phyloP scores from a whole-genome alignment of 257 asterid species.

The Lantana camara region DNA sequence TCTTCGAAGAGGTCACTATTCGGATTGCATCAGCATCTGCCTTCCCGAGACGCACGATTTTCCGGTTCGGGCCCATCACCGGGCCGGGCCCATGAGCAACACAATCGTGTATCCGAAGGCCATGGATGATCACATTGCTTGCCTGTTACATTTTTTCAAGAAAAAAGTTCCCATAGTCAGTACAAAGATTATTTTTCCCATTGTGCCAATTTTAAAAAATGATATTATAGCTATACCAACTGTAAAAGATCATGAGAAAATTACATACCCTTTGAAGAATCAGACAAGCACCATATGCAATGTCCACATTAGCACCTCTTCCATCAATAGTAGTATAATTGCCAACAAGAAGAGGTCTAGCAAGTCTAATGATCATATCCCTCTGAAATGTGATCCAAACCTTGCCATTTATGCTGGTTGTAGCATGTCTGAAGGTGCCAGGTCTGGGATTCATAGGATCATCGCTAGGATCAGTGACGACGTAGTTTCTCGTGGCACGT shows the following conservation, averaged over 20 bases:
- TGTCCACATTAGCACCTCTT: constrained; percentile 65
- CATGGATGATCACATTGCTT: constrained; percentile 74
- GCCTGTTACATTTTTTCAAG: constrained; percentile 36
- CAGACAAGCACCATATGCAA: constrained; percentile 65
- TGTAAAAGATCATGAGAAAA: neutral
- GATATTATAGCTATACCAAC: too few relatives aligned
- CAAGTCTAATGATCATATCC: constrained; percentile 64
- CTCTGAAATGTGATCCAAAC: constrained; percentile 76
- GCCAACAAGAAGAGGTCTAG: constrained; percentile 67
- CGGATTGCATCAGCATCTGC: constrained; percentile 81
- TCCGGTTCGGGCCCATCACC: constrained; percentile 53
- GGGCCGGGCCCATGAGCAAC: constrained; percentile 51
- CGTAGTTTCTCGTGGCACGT: constrained; percentile 34
- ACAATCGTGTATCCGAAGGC: constrained; percentile 71
- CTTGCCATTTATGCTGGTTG: constrained; percentile 58
- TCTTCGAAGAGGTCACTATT: constrained; percentile 53
- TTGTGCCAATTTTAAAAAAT: too few relatives aligned
- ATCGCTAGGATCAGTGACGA: constrained; percentile 61
- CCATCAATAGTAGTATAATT: constrained; percentile 76
- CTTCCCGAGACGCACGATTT: constrained; percentile 44
- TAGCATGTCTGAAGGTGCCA: constrained; percentile 70
- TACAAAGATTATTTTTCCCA: too few relatives aligned
- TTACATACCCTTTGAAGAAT: constrained; percentile 50
- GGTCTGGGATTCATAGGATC: constrained; percentile 64
- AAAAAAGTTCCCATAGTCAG: too few relatives aligned